Evolutionary conservation across 345 rosid genomes (phyloP).

Genomic region (Leavenworthia alabamica): DNA sequence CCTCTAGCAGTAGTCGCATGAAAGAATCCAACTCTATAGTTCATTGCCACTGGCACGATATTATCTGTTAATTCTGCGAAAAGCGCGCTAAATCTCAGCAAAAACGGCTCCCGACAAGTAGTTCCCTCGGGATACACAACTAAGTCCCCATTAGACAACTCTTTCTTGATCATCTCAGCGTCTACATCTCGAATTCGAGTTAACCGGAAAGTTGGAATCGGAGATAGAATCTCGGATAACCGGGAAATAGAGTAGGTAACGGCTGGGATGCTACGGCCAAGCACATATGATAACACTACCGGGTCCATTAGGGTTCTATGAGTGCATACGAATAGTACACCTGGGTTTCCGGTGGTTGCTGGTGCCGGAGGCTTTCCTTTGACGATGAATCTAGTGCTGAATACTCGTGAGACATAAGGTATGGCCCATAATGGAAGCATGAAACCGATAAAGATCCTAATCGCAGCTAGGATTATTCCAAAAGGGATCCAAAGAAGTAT

Average conservation of each 20-base stretch:
- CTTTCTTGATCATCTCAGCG: conserved; percentile 51
- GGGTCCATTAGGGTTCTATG: conserved; percentile 97
- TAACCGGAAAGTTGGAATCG: conserved; percentile 75
- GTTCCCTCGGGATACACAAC: conserved; percentile 94
- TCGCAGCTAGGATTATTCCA: conserved; percentile 53
- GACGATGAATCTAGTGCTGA: conserved; percentile 55
- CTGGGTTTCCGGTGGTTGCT: conserved; percentile 30
- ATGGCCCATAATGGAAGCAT: conserved; percentile 61
- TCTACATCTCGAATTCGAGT: conserved; percentile 67
- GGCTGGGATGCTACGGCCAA: conserved; percentile 71
- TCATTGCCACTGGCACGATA: conserved; percentile 92
- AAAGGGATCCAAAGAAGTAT: conserved; percentile 82
- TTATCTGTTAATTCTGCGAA: conserved; percentile 80
- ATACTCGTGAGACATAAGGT: conserved; percentile 43
- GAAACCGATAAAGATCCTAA: conserved; percentile 46
- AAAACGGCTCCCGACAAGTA: conserved; percentile 86
- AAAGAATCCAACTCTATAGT: conserved; percentile 83
- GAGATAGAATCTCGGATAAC: conserved; percentile 72
- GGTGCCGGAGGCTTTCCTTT: conserved; percentile 73
- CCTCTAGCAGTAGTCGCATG: conserved; percentile 94
- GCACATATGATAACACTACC: conserved; percentile 61
- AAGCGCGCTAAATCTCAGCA: conserved; percentile 73
- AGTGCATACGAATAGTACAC: conserved; percentile 82
- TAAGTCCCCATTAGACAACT: conserved; percentile 55
- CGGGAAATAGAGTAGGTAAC: conserved; percentile 84